Conservation (phyloP, 2,329 filamentous ascomycete species). For the Colletotrichum nymphaeae region DNA sequence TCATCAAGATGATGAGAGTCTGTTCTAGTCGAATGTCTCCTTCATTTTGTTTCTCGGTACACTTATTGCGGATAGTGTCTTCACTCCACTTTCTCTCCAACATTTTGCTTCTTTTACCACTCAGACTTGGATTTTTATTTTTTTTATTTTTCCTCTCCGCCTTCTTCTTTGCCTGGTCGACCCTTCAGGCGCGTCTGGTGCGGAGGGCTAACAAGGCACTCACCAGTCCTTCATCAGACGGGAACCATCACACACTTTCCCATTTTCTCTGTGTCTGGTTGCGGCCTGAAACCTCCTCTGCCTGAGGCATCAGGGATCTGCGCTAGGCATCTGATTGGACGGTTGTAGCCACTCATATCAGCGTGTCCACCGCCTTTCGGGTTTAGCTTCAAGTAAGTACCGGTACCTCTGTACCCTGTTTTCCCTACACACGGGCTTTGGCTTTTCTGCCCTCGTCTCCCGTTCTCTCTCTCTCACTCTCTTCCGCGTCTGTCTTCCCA, state of each 20-base stretch:
- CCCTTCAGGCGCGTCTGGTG: constrained; percentile 16
- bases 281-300: constrained; percentile 35
- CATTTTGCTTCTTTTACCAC: not conserved
- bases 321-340: constrained; percentile 31
- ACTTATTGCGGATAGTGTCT: not conserved
- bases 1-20: constrained; percentile 3
- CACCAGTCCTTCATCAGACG: constrained; percentile 33
- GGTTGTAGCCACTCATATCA: constrained; percentile 37
- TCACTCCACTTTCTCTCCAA: not conserved
- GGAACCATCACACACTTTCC: constrained; percentile 3
- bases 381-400: constrained; percentile 37
- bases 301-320: constrained; percentile 34
- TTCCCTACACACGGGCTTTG: constrained; percentile 32
- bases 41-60: not conserved
- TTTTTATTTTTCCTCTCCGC: not conserved
- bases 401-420: constrained; percentile 35
- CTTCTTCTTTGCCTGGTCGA: constrained; percentile 6
- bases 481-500: not conserved
- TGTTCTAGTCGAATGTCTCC: not conserved
- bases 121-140: not conserved
- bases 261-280: constrained; percentile 29
- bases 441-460: constrained; percentile 32
- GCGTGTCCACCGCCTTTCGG: constrained; percentile 35
- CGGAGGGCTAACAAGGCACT: constrained; percentile 30
- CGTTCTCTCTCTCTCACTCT: constrained; percentile 14